Base-by-base conservation (phyloP, 2,329 filamentous ascomycete genomes). In the Botrytis galanthina region DNA sequence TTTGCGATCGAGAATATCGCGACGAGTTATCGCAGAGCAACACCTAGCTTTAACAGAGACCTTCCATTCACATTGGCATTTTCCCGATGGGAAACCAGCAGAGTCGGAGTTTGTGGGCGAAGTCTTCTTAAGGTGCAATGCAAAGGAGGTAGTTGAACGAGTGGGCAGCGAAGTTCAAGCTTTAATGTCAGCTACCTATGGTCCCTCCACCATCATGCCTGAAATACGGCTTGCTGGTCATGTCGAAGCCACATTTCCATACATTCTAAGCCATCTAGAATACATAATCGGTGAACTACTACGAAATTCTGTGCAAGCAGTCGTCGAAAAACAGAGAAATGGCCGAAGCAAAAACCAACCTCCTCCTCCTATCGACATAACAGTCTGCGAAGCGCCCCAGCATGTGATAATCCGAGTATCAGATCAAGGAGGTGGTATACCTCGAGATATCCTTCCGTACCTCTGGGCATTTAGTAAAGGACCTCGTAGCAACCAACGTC, bases 391-490 rank as follows among this genome's bases (percentile, higher is more conserved):
- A 83, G 93, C 95, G 4, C 90, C 92, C 48, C 94, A 98, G 81
- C 94, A 98, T 83, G 94, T 98, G 79, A 98, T 98, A 76, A 95
- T 99, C 82, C 90, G 96, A 60, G 93, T 99, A 61, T 98, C 95
- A 0, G 97, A 99, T 81, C 94, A 94, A 81, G 96, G 95, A 67
- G 96, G 97, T 75, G 96, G 97, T 51, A 93, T 99, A 71, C 91
- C 94, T 0, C 89, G 91, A 67, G 93, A 96, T 61, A 89, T 95
- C 74, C 85, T 98, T 35, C 95, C 95, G 0, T 92, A 97, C 81
- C 87, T 99, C 9, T 99, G 97, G 96, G 97, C 94, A 39, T 99
- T 99, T 82, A 94, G 91, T 83, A 98, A 98, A 83, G 95, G 95
- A 0, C 94, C 95, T 2, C 90, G 93, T 51, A 92, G 90, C 74